A percentile compares a stretch with the other conserved stretches of the same genome.
Evolutionary conservation across 495 filamentous ascomycete species (phyloP).

Genomic region (Penicillium crystallinum): DNA sequence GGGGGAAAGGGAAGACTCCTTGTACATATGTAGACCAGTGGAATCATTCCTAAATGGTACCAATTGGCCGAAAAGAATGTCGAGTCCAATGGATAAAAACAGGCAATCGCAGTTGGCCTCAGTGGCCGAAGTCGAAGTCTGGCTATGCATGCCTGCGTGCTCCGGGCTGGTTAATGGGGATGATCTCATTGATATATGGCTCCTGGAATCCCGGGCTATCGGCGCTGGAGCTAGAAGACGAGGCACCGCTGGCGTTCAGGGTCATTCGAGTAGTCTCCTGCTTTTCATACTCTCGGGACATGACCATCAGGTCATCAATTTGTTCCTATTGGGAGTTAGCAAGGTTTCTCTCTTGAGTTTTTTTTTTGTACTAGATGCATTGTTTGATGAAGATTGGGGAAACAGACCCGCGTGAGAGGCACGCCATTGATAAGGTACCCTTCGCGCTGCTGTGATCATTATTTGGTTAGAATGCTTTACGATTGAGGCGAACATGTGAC

Average conservation of each 20-base stretch:
- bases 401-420: conserved; percentile 47
- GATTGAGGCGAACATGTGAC: conserved; percentile 2
- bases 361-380: neutral
- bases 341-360: neutral
- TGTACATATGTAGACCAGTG: neutral
- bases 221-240: conserved; percentile 6
- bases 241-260: conserved; percentile 14
- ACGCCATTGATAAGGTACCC: conserved; percentile 49
- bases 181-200: conserved; percentile 48
- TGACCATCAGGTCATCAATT: conserved; percentile 48
- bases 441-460: conserved; percentile 41
- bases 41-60: neutral
- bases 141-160: conserved; percentile 29
- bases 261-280: conserved; percentile 49
- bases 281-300: conserved; percentile 50
- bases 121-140: conserved; percentile 29
- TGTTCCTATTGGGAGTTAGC: conserved; percentile 35
- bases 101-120: conserved; percentile 3
- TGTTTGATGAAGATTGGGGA: neutral
- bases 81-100: neutral
- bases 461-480: conserved; percentile 21
- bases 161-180: conserved; percentile 34
- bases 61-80: neutral
- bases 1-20: neutral
- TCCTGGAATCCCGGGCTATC: conserved; percentile 26